These are phyloP conservation scores for Ophiostoma triangulosporum DNA, from an alignment of 2,329 filamentous ascomycete species.

Conservation along the genomic window DNA sequence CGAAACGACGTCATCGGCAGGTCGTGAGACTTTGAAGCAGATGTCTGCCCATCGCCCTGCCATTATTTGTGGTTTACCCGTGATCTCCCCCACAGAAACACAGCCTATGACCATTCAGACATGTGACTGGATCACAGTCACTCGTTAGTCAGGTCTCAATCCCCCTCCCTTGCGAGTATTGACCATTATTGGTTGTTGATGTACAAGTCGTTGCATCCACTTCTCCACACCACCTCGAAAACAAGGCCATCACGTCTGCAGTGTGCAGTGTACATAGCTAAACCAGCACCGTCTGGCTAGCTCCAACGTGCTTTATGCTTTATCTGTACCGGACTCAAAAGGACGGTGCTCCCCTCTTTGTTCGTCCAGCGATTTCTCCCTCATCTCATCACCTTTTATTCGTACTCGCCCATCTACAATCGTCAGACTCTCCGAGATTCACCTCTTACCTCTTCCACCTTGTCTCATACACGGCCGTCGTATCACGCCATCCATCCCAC, in stretches of 20 bases:
- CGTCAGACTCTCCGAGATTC: too few relatives aligned
- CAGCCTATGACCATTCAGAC: too few relatives aligned
- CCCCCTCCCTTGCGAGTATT: too few relatives aligned
- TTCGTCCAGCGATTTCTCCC: neutral
- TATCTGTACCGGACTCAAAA: neutral
- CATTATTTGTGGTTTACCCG: too few relatives aligned
- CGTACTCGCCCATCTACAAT: neutral
- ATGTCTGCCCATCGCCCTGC: too few relatives aligned
- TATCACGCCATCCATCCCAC: neutral
- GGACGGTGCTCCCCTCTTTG: neutral
- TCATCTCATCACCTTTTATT: neutral
- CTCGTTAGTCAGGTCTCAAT: too few relatives aligned
- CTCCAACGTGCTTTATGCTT: neutral
- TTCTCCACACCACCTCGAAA: constrained; percentile 1
- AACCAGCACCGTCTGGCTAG: neutral
- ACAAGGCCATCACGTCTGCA: neutral
- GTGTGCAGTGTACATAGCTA: too few relatives aligned
- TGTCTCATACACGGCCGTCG: too few relatives aligned
- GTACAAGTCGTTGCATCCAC: neutral
- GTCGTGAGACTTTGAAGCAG: too few relatives aligned
- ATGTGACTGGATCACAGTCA: too few relatives aligned
- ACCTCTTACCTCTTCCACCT: neutral
- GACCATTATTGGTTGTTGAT: neutral
- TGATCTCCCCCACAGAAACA: too few relatives aligned
- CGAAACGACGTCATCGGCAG: neutral